A percentile compares a stretch with the other conserved stretches of the same genome.
phyloP scores from a whole-genome alignment of 1,284 basidiomycete genomes.

The Puccinia hordei region DNA sequence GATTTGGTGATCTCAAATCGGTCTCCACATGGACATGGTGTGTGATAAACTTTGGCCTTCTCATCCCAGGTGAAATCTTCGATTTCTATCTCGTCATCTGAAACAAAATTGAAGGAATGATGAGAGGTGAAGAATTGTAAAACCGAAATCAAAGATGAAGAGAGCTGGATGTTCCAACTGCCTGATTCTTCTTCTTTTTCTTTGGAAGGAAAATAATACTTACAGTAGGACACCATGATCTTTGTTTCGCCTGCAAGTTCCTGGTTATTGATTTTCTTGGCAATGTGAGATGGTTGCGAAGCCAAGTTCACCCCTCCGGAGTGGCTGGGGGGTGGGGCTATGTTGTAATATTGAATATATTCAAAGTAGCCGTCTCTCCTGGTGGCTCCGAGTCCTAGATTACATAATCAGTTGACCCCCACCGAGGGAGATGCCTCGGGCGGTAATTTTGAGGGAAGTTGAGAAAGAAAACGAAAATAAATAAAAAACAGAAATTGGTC shows the following conservation, averaged over 20 bases:
- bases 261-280: not conserved
- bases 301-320: too few species aligned
- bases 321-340: too few species aligned
- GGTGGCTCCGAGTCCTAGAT: not conserved
- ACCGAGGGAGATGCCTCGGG: too few species aligned
- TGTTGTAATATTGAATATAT: not conserved
- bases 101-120: slow-evolving; percentile 61
- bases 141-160: too few species aligned
- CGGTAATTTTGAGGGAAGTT: too few species aligned
- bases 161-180: too few species aligned
- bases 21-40: slow-evolving; percentile 97
- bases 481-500: not conserved
- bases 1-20: slow-evolving; percentile 90
- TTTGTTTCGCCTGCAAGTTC: not conserved
- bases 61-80: slow-evolving; percentile 94
- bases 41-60: slow-evolving; percentile 80
- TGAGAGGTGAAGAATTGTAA: not conserved
- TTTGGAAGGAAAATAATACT: not conserved
- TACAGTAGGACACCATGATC: slow-evolving; percentile 43
- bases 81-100: slow-evolving; percentile 84
- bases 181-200: not conserved
- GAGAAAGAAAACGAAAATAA: too few species aligned
- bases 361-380: too few species aligned
- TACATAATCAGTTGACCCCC: not conserved
- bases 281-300: too few species aligned